Conservation (phyloP, 306 rosid species). For the Prunus padus region DNA sequence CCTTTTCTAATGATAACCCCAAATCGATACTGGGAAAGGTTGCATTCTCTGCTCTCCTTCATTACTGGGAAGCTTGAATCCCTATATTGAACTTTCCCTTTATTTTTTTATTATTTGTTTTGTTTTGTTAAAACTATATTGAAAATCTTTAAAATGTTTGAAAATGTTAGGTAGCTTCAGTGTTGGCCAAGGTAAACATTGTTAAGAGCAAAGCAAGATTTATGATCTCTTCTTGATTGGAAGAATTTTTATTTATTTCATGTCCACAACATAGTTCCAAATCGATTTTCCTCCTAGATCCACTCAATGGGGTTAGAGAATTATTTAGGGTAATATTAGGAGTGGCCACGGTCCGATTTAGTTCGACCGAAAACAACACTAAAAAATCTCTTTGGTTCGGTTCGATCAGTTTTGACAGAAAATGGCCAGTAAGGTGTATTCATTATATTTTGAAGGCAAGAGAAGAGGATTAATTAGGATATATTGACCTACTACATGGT, state of each 20-base stretch:
- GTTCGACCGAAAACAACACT: too few relatives aligned
- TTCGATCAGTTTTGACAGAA: too few relatives aligned
- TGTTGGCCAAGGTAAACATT: not conserved
- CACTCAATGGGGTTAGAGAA: not conserved
- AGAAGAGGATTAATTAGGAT: too few relatives aligned
- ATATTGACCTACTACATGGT: too few relatives aligned
- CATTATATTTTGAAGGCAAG: too few relatives aligned
- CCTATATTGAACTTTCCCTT: not conserved
- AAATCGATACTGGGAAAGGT: not conserved
- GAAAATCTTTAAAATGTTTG: too few relatives aligned
- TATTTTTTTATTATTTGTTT: too few relatives aligned
- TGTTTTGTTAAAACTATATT: too few relatives aligned
- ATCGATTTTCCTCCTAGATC: not conserved
- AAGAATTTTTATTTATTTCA: not conserved
- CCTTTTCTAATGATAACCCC: not conserved
- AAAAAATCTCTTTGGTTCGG: too few relatives aligned
- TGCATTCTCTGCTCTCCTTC: not conserved
- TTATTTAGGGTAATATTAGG: not conserved
- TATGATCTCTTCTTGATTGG: not conserved
- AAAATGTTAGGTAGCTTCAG: not conserved
- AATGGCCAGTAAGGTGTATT: too few relatives aligned
- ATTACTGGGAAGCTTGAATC: not conserved
- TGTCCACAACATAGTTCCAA: not conserved
- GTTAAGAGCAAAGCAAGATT: not conserved
- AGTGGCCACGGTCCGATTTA: too few relatives aligned